These are phyloP conservation scores for Dictyostelium brefeldianum DNA, from an alignment of 78 protist genomes.

Conservation along the genomic window DNA sequence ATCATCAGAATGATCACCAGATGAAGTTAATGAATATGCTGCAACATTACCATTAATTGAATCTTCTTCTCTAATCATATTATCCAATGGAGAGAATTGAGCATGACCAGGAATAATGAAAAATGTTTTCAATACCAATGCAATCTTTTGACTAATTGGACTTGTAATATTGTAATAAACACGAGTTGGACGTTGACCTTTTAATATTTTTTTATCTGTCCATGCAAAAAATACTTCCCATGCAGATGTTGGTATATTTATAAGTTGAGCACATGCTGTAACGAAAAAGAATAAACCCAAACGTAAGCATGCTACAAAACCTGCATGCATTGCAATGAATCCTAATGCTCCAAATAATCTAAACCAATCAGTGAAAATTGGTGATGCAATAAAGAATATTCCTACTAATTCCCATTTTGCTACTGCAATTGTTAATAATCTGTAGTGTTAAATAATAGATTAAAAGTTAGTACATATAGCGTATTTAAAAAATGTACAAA, in stretches of 20 bases:
- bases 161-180: slow-evolving; percentile 36
- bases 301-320: slow-evolving; percentile 49
- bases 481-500: too few relatives aligned
- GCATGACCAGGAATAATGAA: slow-evolving; percentile 40
- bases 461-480: too few relatives aligned
- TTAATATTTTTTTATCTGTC: slow-evolving; percentile 27
- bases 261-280: slow-evolving; percentile 41
- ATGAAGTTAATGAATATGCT: background rate
- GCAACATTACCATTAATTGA: background rate
- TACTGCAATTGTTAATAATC: slow-evolving; percentile 59
- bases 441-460: background rate
- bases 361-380: slow-evolving; percentile 49
- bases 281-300: slow-evolving; percentile 75
- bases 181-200: slow-evolving; percentile 35
- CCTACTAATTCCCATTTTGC: slow-evolving; percentile 72
- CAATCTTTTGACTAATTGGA: slow-evolving; percentile 42
- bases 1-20: background rate
- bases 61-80: slow-evolving; percentile 20
- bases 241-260: slow-evolving; percentile 40
- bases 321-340: slow-evolving; percentile 39
- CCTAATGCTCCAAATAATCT: slow-evolving; percentile 64
- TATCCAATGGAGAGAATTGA: slow-evolving; percentile 23
- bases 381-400: slow-evolving; percentile 23
- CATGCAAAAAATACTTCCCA: slow-evolving; percentile 51
- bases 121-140: slow-evolving; percentile 46